phyloP scores from a whole-genome alignment of 208 protist genomes.

The Herpetomonas samuelpessoai region DNA sequence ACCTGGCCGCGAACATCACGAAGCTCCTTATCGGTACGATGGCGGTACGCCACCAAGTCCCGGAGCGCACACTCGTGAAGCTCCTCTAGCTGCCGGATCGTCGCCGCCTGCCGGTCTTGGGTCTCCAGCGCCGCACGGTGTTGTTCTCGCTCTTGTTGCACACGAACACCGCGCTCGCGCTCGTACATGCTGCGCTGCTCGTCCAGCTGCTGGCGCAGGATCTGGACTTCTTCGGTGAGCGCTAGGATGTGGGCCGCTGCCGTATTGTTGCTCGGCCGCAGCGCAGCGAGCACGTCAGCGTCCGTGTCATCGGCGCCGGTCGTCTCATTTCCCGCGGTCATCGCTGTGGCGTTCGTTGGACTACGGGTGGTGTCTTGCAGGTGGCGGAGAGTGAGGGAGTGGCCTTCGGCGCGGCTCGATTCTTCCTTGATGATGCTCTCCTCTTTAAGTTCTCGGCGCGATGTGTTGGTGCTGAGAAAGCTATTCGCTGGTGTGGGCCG shows the following conservation, averaged over 20 bases:
- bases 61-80: slow-evolving; percentile 51
- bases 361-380: background rate
- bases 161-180: slow-evolving; percentile 37
- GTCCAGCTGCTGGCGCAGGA: slow-evolving; percentile 63
- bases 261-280: slow-evolving; percentile 1
- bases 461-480: too few species aligned
- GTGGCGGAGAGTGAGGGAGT: background rate
- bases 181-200: slow-evolving; percentile 61
- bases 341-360: too few species aligned
- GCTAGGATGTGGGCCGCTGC: slow-evolving; percentile 39
- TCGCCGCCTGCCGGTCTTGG: slow-evolving; percentile 17
- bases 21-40: slow-evolving; percentile 36
- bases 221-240: slow-evolving; percentile 39
- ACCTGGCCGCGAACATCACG: slow-evolving; percentile 34
- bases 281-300: slow-evolving; percentile 2
- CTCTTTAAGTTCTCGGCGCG: too few species aligned
- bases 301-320: slow-evolving; percentile 16
- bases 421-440: background rate
- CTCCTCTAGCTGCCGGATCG: slow-evolving; percentile 44
- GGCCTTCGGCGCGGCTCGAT: background rate
- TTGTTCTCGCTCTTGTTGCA: slow-evolving; percentile 26
- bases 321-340: slow-evolving; percentile 2
- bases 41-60: slow-evolving; percentile 57
- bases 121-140: slow-evolving; percentile 30
- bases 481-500: too few species aligned